phyloP scores from a whole-genome alignment of 2,329 filamentous ascomycete species.

The Mycosphaerelloides madeirae region DNA sequence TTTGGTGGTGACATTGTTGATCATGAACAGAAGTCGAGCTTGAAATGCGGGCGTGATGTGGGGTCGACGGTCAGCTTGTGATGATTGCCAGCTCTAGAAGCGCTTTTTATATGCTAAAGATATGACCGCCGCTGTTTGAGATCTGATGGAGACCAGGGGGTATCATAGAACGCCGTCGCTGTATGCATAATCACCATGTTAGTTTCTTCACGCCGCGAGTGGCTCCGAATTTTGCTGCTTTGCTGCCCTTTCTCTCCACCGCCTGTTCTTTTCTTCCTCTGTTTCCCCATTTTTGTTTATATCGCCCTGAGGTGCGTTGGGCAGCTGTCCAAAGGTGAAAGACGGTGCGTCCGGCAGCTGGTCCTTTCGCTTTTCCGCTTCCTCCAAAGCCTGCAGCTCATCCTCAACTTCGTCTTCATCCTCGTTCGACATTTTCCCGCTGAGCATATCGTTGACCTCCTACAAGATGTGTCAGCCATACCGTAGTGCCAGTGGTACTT shows the following conservation, averaged over 20 bases:
- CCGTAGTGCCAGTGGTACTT: neutral
- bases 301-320: slow-evolving; percentile 26
- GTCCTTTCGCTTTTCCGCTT: slow-evolving; percentile 46
- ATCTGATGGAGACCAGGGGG: neutral
- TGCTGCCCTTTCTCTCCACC: slow-evolving; percentile 24
- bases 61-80: no score
- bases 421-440: slow-evolving; percentile 80
- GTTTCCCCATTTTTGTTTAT: slow-evolving; percentile 18
- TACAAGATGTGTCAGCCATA: slow-evolving; percentile 35
- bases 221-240: slow-evolving; percentile 18
- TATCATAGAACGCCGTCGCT: slow-evolving; percentile 8
- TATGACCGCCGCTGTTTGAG: no score
- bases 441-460: slow-evolving; percentile 91
- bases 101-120: no score
- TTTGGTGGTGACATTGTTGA: slow-evolving; percentile 7
- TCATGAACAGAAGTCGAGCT: neutral
- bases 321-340: slow-evolving; percentile 24
- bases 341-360: slow-evolving; percentile 39
- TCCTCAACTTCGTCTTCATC: slow-evolving; percentile 98
- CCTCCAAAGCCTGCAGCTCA: slow-evolving; percentile 77
- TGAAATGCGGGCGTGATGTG: neutral
- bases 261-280: slow-evolving; percentile 26
- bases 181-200: neutral
- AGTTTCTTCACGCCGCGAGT: slow-evolving; percentile 21
- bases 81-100: neutral